Base-by-base conservation (phyloP, 2,329 filamentous ascomycete genomes). In the Stylonectria norvegica region DNA sequence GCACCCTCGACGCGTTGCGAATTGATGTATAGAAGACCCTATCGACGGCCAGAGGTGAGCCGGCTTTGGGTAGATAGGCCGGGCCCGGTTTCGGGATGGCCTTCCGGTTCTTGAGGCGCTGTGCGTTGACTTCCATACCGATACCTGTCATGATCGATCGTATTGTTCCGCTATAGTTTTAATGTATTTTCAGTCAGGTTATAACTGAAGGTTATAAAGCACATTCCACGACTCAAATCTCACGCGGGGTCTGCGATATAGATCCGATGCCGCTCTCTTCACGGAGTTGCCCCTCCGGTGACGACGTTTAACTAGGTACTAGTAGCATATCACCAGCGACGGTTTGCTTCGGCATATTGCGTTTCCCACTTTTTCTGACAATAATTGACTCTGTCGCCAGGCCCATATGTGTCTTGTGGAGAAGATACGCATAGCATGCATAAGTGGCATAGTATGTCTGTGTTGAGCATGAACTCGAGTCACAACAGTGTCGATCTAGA, bases 21-120 rank as follows among this genome's bases (percentile, higher is more conserved):
- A 91, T 77, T 2, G 78, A 71, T 4, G 80, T 72, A 66, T 93
- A 87, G 5, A 70, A 47, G 3, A 51, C 42, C 36, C 62, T 62
- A 51, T 76, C 65, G 8, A 75, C 69, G 0, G 62, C 64, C 16
- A 73, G 53, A 2, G 68, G 65, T 3, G 70, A 72, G 5, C 67
- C 69, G 5, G 63, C 60, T 3, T 55, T 61, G 7, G 71, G 63
- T 3, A 73, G 66, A 40, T 74, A 75, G 5, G 73, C 73, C 27
- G 73, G 73, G 22, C 68, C 66, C 9, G 72, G 72, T 49, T 65
- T 68, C 22, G 71, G 69, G 40, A 74, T 63, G 9, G 67, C 65
- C 43, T 67, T 65, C 25, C 70, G 64, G 49, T 65, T 65, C 45
- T 60, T 58, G 29, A 70, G 67, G 17, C 70, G 67, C 39, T 65